These are phyloP conservation scores for Planoprotostelium fungivorum DNA, from an alignment of 78 protist genomes.

Conservation along the genomic window DNA sequence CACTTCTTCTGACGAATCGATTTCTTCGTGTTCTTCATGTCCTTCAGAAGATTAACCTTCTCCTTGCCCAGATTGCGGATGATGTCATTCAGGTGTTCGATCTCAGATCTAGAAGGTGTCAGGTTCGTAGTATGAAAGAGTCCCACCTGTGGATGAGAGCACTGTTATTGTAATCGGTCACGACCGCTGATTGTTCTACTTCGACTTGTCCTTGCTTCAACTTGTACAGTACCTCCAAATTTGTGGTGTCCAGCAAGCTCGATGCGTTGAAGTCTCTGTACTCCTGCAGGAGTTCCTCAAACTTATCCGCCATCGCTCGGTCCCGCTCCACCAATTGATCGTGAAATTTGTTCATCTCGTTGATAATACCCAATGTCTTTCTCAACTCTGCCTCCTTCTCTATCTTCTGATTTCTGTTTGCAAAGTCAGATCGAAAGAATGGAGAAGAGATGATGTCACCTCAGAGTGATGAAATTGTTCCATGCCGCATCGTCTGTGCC, in stretches of 20 bases:
- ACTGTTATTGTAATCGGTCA: conserved; percentile 34
- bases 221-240: conserved; percentile 14
- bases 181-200: conserved; percentile 60
- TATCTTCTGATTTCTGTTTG: neutral
- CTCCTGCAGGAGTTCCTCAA: neutral
- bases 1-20: conserved; percentile 24
- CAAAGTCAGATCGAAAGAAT: neutral
- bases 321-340: neutral
- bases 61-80: conserved; percentile 31
- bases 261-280: neutral
- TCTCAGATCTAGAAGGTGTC: too few relatives aligned
- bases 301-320: neutral
- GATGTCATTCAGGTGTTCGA: conserved; percentile 13
- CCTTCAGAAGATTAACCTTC: conserved; percentile 26
- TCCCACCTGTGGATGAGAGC: conserved; percentile 21
- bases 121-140: too few relatives aligned
- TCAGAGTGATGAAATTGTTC: neutral
- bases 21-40: conserved; percentile 23
- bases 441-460: neutral
- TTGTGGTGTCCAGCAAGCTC: neutral
- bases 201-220: conserved; percentile 66
- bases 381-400: neutral
- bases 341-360: neutral
- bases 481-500: neutral
- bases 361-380: neutral